Evolutionary conservation across 192 early-diverging fungal species (phyloP), one percentile per base, ranked within the genome.

Genomic region (Backusella luteola): DNA sequence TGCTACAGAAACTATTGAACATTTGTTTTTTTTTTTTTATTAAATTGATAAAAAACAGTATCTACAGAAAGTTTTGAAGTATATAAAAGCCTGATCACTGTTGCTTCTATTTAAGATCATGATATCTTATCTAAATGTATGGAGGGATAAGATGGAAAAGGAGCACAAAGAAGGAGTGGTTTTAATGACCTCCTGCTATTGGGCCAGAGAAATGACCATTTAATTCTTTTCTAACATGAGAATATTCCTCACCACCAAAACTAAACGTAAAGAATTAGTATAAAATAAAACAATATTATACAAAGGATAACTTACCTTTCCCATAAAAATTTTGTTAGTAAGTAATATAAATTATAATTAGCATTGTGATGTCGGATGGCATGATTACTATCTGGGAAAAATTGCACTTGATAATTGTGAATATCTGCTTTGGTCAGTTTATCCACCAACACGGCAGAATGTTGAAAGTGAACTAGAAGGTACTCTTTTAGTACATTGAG

Each of bases 341-440:
- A 34, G 71, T 78, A 79, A 56, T 83, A 85, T 23, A 85, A 35
- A 69, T 93, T 91, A 9, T 73, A 77, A 73, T 90, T 89, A n/a
- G 96, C 95, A 41, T 91, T 92, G 69, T 93, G 88, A 34, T 89
- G 88, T 69, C 86, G 84, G 77, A 98, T 99, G 39, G 87, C 81
- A 80, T 99, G 97, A 81, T 99, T 94, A 23, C 90, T 93, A 81
- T 99, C 96, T 0, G 96, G 93, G 81, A 91, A 99, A 69, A 91
- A 88, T 67, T 96, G 95, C n/a, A 95, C 90, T 53, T 90, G 93
- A 81, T 95, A 99, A 21, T 89, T 87, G 34, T 89, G 89, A 35
- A 97, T 86, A 35, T 85, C 88, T 26, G 87, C 89, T 1, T 88
- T 80, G n/a, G 96, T 93, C 8, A 99, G 79, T 36, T 87, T 77